phyloP scores from a whole-genome alignment of 2,329 filamentous ascomycete genomes.

The Juglanconis oblonga region DNA sequence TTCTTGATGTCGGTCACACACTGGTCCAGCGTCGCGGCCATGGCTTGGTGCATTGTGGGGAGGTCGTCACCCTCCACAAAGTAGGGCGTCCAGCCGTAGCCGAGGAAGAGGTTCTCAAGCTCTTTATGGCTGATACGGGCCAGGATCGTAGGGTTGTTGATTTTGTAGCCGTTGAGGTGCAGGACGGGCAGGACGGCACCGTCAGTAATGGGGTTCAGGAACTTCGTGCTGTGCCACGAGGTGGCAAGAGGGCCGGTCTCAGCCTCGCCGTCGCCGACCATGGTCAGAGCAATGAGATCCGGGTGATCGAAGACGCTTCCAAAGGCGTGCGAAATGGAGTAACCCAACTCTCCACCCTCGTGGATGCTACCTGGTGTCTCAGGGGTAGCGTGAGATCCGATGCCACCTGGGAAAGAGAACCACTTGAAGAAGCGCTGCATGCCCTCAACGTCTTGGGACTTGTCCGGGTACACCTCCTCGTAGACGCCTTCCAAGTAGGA shows the following conservation, averaged over 20 bases:
- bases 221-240: constrained; percentile 80
- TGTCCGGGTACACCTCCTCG: constrained; percentile 73
- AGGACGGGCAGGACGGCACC: constrained; percentile 75
- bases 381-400: constrained; percentile 74
- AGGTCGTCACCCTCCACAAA: constrained; percentile 76
- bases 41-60: constrained; percentile 76
- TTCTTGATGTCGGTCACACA: constrained; percentile 67
- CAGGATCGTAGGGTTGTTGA: constrained; percentile 74
- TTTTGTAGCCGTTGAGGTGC: constrained; percentile 82
- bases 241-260: constrained; percentile 78
- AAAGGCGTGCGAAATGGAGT: constrained; percentile 76
- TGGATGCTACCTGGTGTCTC: constrained; percentile 76
- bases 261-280: constrained; percentile 79
- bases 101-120: constrained; percentile 64
- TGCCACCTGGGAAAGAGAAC: constrained; percentile 78
- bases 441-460: constrained; percentile 65
- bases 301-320: constrained; percentile 75
- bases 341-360: constrained; percentile 80
- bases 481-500: constrained; percentile 77
- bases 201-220: constrained; percentile 74
- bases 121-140: constrained; percentile 73
- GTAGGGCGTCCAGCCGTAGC: constrained; percentile 77
- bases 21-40: constrained; percentile 72
- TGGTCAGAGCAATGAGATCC: constrained; percentile 69
- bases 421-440: constrained; percentile 77